Conservation (phyloP, 2,329 filamentous ascomycete species). For the Stylonectria norvegica region DNA sequence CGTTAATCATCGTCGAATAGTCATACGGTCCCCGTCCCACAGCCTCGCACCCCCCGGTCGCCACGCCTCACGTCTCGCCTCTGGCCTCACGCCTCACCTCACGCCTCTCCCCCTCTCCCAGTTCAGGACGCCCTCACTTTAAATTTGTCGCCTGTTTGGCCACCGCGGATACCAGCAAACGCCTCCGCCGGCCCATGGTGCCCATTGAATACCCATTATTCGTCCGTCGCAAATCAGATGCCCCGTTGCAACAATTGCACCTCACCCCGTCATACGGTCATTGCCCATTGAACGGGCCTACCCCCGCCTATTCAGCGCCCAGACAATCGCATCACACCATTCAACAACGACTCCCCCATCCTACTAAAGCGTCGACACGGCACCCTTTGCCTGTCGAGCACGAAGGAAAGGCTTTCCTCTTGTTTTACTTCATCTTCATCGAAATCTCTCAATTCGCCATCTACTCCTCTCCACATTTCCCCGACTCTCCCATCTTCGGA, state of each 20-base stretch:
- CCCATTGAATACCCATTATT: constrained; percentile 16
- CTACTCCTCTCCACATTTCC: constrained; percentile 13
- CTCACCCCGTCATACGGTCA: constrained; percentile 24
- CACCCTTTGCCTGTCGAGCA: constrained; percentile 1
- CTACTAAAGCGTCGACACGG: neutral
- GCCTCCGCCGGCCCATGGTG: constrained; percentile 15
- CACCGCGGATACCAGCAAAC: constrained; percentile 8
- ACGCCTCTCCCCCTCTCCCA: too few species aligned
- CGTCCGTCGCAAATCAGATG: constrained; percentile 19
- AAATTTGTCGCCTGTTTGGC: constrained; percentile 18
- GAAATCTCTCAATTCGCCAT: constrained; percentile 14
- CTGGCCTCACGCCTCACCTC: too few species aligned
- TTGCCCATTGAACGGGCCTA: constrained; percentile 17
- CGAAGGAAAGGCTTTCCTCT: constrained; percentile 4
- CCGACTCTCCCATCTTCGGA: constrained; percentile 7
- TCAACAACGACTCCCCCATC: neutral
- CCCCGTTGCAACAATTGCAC: constrained; percentile 20
- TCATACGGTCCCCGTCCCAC: constrained; percentile 29
- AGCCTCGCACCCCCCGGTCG: constrained; percentile 16
- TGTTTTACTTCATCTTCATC: neutral
- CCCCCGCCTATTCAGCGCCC: neutral
- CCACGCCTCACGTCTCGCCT: constrained; percentile 14
- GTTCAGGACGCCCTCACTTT: constrained; percentile 8
- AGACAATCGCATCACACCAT: constrained; percentile 4
- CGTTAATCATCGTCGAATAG: constrained; percentile 21